phyloP scores from a whole-genome alignment of 2,329 filamentous ascomycete genomes.

The Drechslera avenae region DNA sequence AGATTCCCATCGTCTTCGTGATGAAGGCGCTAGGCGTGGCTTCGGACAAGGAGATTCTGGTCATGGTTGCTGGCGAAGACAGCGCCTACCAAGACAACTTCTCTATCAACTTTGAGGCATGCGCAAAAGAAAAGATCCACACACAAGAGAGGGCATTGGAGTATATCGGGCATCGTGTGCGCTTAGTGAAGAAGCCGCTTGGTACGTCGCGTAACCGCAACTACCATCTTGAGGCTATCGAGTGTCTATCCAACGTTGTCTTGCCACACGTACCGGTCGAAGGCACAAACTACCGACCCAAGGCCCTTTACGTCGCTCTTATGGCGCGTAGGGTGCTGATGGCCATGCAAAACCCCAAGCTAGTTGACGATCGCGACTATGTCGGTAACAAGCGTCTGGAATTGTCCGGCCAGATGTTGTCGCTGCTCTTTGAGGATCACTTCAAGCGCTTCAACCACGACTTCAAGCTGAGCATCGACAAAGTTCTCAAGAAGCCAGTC shows the following conservation, averaged over 20 bases:
- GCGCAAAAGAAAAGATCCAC: slow-evolving; percentile 79
- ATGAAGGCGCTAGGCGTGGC: slow-evolving; percentile 93
- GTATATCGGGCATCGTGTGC: slow-evolving; percentile 80
- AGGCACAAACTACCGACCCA: slow-evolving; percentile 93
- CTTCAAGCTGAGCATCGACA: slow-evolving; percentile 92
- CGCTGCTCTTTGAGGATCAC: slow-evolving; percentile 92
- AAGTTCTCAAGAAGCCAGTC: slow-evolving; percentile 91
- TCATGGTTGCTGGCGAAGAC: slow-evolving; percentile 87
- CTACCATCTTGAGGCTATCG: slow-evolving; percentile 87
- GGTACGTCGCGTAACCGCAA: slow-evolving; percentile 66
- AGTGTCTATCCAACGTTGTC: slow-evolving; percentile 89
- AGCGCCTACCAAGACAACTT: slow-evolving; percentile 93
- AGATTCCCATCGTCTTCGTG: slow-evolving; percentile 92
- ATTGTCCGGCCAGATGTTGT: slow-evolving; percentile 89
- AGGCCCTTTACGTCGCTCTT: slow-evolving; percentile 92
- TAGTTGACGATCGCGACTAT: slow-evolving; percentile 96
- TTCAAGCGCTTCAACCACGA: slow-evolving; percentile 94
- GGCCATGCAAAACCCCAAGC: slow-evolving; percentile 84
- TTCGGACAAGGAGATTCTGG: slow-evolving; percentile 92
- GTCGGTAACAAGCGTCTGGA: slow-evolving; percentile 97
- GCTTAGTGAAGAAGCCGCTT: slow-evolving; percentile 71
- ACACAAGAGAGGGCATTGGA: slow-evolving; percentile 96
- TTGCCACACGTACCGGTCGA: slow-evolving; percentile 93
- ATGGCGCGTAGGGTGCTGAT: slow-evolving; percentile 97
- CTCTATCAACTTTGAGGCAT: slow-evolving; percentile 92